A percentile compares a stretch with the other conserved stretches of the same genome.
These are phyloP conservation scores for Gliomastix tumulicola DNA, from an alignment of 2,329 filamentous ascomycete genomes.

Conservation along the genomic window DNA sequence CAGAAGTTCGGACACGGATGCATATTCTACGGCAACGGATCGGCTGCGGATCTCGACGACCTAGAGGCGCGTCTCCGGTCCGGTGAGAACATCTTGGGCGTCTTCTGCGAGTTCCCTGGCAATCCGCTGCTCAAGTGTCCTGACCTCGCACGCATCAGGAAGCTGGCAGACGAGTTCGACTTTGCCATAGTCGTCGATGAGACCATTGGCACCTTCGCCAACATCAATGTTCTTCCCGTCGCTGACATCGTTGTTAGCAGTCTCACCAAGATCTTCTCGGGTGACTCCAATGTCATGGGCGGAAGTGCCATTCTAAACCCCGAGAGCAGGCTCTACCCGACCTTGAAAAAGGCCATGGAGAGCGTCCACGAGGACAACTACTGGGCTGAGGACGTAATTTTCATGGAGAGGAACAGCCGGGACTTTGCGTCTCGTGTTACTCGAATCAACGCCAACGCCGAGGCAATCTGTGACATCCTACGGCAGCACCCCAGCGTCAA, in stretches of 20 bases:
- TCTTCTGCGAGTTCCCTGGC: conserved; percentile 93
- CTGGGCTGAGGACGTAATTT: conserved; percentile 90
- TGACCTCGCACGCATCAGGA: conserved; percentile 73
- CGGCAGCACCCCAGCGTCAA: conserved; percentile 58
- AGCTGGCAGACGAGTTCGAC: conserved; percentile 72
- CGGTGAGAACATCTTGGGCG: conserved; percentile 71
- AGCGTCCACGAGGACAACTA: conserved; percentile 78
- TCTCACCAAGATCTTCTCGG: conserved; percentile 94
- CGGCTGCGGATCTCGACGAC: conserved; percentile 72
- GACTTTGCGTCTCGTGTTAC: conserved; percentile 81
- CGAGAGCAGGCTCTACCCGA: conserved; percentile 60
- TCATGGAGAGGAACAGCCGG: conserved; percentile 92
- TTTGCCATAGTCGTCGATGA: conserved; percentile 93
- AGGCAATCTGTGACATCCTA: conserved; percentile 72
- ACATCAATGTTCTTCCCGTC: conserved; percentile 84
- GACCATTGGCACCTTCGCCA: conserved; percentile 93
- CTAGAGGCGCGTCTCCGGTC: conserved; percentile 63
- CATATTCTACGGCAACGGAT: conserved; percentile 79
- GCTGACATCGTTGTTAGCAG: conserved; percentile 92
- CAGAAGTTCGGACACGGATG: conserved; percentile 87
- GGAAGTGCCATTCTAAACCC: conserved; percentile 64
- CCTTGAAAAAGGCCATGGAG: conserved; percentile 60
- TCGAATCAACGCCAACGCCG: conserved; percentile 78
- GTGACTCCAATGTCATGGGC: conserved; percentile 97
- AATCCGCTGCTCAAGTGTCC: conserved; percentile 86